Conservation (phyloP, 2,329 filamentous ascomycete species). For the Beauveria medogensis region DNA sequence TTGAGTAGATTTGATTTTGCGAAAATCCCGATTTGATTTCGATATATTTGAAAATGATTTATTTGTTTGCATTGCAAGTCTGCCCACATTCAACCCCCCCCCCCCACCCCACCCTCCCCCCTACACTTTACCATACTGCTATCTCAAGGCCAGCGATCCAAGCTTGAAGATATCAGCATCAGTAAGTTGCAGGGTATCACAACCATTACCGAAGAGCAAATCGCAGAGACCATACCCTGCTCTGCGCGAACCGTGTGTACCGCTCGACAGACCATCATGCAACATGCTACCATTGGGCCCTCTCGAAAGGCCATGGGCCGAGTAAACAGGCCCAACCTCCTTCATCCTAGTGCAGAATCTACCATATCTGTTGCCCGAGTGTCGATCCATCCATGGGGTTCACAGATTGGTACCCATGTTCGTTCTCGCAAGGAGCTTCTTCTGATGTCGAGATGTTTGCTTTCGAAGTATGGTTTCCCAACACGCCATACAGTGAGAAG, state of each 20-base stretch:
- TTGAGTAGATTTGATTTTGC: background rate
- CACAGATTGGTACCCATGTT: background rate
- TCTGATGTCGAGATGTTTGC: background rate
- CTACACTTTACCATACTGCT: background rate
- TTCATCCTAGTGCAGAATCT: background rate
- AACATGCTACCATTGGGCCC: constrained; percentile 5
- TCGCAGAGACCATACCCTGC: background rate
- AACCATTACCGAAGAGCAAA: background rate
- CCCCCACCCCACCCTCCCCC: background rate
- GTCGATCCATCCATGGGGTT: background rate
- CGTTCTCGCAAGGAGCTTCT: background rate
- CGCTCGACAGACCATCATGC: constrained; percentile 1
- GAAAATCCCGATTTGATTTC: background rate
- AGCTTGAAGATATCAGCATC: background rate
- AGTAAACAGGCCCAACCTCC: background rate
- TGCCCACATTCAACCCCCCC: background rate
- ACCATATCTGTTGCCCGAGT: background rate
- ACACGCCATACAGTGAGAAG: background rate
- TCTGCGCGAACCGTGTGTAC: background rate
- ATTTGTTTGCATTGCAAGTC: background rate
- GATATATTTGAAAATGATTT: background rate
- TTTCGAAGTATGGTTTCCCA: background rate
- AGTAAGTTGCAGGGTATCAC: background rate
- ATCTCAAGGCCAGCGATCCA: background rate
- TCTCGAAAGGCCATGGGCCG: constrained; percentile 1